phyloP scores from a whole-genome alignment of 2,329 filamentous ascomycete genomes.

The Sarocladium brachiariae region DNA sequence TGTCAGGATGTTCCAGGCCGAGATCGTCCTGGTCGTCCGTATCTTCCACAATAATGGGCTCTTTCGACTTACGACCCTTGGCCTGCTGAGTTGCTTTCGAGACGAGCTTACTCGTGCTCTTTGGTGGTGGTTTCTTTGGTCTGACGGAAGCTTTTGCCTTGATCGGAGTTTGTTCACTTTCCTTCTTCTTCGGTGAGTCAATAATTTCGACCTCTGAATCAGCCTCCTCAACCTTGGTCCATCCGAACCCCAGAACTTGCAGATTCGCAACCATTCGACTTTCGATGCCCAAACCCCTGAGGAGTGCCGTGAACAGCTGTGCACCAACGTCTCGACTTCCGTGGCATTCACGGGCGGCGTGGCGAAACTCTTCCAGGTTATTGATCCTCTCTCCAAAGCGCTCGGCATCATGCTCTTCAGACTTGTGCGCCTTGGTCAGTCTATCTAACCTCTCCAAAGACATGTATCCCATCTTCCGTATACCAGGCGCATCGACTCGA shows the following conservation, averaged over 20 bases:
- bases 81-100: constrained; percentile 11
- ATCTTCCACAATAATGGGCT: constrained; percentile 24
- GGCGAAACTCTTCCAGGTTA: constrained; percentile 60
- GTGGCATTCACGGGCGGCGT: constrained; percentile 59
- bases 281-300: constrained; percentile 76
- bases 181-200: not conserved
- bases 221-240: constrained; percentile 80
- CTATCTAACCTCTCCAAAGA: constrained; percentile 66
- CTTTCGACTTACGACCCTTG: constrained; percentile 2
- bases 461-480: constrained; percentile 89
- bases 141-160: constrained; percentile 4
- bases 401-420: constrained; percentile 53
- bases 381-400: constrained; percentile 70
- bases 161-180: not conserved
- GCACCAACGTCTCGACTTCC: constrained; percentile 85
- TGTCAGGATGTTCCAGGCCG: constrained; percentile 34
- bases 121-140: constrained; percentile 13
- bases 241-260: constrained; percentile 84
- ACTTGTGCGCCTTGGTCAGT: constrained; percentile 63
- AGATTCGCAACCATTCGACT: constrained; percentile 77
- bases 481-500: constrained; percentile 64
- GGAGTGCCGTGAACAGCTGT: constrained; percentile 80
- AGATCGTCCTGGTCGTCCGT: constrained; percentile 45
- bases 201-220: constrained; percentile 31
- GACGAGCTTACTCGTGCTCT: constrained; percentile 10